phyloP scores from a whole-genome alignment of 805 yeast species.

The Tetrapisispora pingtungensis region DNA sequence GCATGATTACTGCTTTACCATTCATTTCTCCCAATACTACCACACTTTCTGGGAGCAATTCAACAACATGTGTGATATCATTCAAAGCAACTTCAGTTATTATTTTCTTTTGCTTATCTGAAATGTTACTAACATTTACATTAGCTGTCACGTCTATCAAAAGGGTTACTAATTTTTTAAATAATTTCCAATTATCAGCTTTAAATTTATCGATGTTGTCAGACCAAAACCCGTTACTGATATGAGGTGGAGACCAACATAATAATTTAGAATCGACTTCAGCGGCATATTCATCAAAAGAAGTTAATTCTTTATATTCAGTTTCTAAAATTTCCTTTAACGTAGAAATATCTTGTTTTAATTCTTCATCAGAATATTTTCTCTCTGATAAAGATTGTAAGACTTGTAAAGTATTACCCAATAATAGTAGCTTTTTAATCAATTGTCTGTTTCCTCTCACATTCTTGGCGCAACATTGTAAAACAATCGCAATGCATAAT shows the following conservation, averaged over 20 bases:
- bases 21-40: slow-evolving; percentile 44
- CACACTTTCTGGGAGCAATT: slow-evolving; percentile 52
- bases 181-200: slow-evolving; percentile 63
- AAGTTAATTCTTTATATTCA: slow-evolving; percentile 69
- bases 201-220: slow-evolving; percentile 71
- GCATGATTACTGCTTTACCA: slow-evolving; percentile 75
- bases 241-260: slow-evolving; percentile 88
- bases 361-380: slow-evolving; percentile 92
- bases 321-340: slow-evolving; percentile 55
- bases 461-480: slow-evolving; percentile 42
- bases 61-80: slow-evolving; percentile 55
- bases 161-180: slow-evolving; percentile 49
- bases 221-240: slow-evolving; percentile 80
- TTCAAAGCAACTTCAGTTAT: slow-evolving; percentile 53
- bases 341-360: slow-evolving; percentile 56
- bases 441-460: slow-evolving; percentile 34
- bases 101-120: slow-evolving; percentile 26
- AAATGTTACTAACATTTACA: slow-evolving; percentile 27
- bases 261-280: slow-evolving; percentile 73
- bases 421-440: slow-evolving; percentile 57
- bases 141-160: slow-evolving; percentile 31
- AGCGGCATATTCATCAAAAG: slow-evolving; percentile 83
- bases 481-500: slow-evolving; percentile 63
- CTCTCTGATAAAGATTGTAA: slow-evolving; percentile 66
- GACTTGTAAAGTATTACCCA: slow-evolving; percentile 65